These are phyloP conservation scores for Aegilops umbellulata DNA, from an alignment of 176 grass and related monocot species.

Conservation along the genomic window DNA sequence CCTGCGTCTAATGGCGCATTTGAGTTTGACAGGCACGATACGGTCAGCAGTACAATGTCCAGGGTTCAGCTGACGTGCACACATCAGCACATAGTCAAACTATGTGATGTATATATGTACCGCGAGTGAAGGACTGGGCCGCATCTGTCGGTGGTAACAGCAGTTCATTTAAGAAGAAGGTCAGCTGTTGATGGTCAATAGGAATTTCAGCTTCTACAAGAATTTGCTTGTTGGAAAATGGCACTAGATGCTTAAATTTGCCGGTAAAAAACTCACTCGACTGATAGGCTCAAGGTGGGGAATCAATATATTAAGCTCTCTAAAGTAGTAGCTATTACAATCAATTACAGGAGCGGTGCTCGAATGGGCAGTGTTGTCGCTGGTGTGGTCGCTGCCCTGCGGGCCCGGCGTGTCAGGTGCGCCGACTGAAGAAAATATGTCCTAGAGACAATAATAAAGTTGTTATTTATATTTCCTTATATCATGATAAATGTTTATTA, in stretches of 20 bases:
- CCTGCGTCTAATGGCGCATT: constrained; percentile 1
- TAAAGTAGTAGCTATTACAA: too few species aligned
- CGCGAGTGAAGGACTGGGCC: not conserved
- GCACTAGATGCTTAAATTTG: not conserved
- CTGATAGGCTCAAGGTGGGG: too few species aligned
- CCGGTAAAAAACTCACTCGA: not conserved
- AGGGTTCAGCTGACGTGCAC: not conserved
- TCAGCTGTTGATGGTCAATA: not conserved
- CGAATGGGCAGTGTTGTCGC: too few species aligned
- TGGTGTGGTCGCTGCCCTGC: too few species aligned
- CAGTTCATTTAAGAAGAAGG: not conserved
- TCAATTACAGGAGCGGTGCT: too few species aligned
- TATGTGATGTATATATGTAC: not conserved
- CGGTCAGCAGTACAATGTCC: not conserved
- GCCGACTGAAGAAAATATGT: too few species aligned
- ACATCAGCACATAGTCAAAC: constrained; percentile 12
- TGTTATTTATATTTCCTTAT: too few species aligned
- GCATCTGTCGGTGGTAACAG: not conserved
- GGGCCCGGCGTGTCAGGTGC: too few species aligned
- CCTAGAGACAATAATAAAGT: too few species aligned
- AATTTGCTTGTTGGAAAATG: not conserved
- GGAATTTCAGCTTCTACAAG: not conserved
- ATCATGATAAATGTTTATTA: too few species aligned
- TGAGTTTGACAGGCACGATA: constrained; percentile 17
- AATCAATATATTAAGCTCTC: too few species aligned